A percentile compares a stretch with the other conserved stretches of the same genome.
Evolutionary conservation across 2,329 filamentous ascomycete genomes (phyloP).

Genomic region (Cordyceps cicadae): DNA sequence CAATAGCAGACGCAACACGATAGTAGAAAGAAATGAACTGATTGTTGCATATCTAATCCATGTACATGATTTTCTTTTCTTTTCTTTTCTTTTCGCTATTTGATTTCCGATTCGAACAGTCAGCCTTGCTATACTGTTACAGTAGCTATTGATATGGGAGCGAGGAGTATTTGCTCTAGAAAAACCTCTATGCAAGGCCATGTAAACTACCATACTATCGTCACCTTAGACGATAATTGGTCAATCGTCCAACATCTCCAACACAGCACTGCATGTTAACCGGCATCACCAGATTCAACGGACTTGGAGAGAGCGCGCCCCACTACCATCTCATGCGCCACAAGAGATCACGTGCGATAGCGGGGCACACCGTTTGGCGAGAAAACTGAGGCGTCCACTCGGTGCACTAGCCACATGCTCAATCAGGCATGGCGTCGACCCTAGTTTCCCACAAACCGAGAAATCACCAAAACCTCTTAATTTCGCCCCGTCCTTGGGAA

Average conservation of each 20-base stretch:
- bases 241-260: neutral
- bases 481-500: conserved; percentile 27
- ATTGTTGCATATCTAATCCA: too few relatives aligned
- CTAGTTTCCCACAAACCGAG: conserved; percentile 37
- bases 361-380: conserved; percentile 7
- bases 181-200: too few relatives aligned
- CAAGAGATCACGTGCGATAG: conserved; percentile 3
- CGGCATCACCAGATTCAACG: neutral
- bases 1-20: too few relatives aligned
- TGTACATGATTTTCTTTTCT: too few relatives aligned
- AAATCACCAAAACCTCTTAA: conserved; percentile 36
- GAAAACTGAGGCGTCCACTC: neutral
- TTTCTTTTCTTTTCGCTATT: too few relatives aligned
- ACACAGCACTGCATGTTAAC: neutral
- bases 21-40: too few relatives aligned
- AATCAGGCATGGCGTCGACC: conserved; percentile 29
- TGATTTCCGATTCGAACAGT: too few relatives aligned
- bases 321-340: neutral
- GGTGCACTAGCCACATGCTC: conserved; percentile 20
- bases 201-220: too few relatives aligned
- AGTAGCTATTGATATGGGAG: too few relatives aligned
- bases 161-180: too few relatives aligned
- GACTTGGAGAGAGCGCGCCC: neutral
- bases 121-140: too few relatives aligned
- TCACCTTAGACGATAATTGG: too few relatives aligned